Evolutionary conservation across 148 eudicot genomes (phyloP), one percentile per base, ranked within the genome.

Genomic region (Rhododendron vialii): DNA sequence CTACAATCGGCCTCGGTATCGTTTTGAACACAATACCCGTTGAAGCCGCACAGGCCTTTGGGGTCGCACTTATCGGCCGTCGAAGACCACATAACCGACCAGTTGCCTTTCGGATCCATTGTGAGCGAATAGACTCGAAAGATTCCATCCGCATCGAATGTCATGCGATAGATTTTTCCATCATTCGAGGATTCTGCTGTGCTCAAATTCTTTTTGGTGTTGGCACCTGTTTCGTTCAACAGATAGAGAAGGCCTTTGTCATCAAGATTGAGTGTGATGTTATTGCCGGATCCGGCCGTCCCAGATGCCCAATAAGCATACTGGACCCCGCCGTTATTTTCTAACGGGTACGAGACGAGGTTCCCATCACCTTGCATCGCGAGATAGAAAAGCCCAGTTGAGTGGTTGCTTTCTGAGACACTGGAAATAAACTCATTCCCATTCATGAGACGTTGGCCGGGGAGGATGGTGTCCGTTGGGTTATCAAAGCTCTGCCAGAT

Each of bases 401-500:
- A 78, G 33, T 53, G 73, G 63, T 88, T 48, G 5, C 81, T 83
- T 33, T 80, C 67, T 0, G 90, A 87, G 43, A 61, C 74, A 65
- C 85, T 65, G 3, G 92, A 88, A n/a, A 85, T 5, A 50, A 90
- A 28, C 28, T 48, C 26, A 12, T 63, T 2, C 0, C 13, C 45
- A 0, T 26, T 3, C 28, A 36, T 0, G 13, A 89, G 87, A n/a
- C 57, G 78, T 50, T 91, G 92, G 28, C 90, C 86, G 1, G 91
- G 77, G 26, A 91, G 71, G 47, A 89, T 82, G 15, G 91, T 86
- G 79, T 86, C 87, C 0, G 91, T 89, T 3, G 92, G 92, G 73
- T 86, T 3, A 11, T 80, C 91, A 45, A 91, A 91, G 38, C 90
- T 89, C 80, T 89, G 86, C 90, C 92, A 91, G 5, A 87, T 69